Base-by-base conservation (phyloP, 352 stramenopile species). In the Phytophthora megakarya region DNA sequence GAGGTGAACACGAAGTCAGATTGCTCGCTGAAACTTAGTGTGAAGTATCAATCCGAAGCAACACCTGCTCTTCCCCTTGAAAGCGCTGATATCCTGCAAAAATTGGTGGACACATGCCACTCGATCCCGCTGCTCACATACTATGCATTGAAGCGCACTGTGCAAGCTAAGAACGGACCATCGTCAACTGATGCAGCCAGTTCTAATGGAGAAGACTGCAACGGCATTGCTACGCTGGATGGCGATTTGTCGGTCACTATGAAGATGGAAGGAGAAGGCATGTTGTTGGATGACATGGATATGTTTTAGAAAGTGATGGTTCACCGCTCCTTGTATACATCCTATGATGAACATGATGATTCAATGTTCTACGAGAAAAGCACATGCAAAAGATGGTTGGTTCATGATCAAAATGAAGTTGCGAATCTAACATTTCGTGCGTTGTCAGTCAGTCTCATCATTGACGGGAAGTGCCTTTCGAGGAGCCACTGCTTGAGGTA, bases 231-330 rank as follows among this genome's bases (percentile, higher is more conserved):
- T 11, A 81, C 81, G 26, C 65, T 95, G 25, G 84, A 95, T 40
- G 83, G 88, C 18, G 82, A 89, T 21, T 54, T 95, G 32, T 78
- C 78, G 1, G 80, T 82, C 8, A 72, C 84, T 5, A 92, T 95
- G 77, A 95, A 95, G 65, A 78, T 95, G 51, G 86, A 95, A 35
- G 84, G 84, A 32, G 86, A 90, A 49, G 81, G 87, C 53, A 92
- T 92, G 77, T 73, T 95, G 30, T 64, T 95, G 66, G 86, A 93
- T 52, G 86, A 95, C 51, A 95, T 95, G 80, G 81, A 80, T 58
- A 89, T 95, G 60, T 95, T 91, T 61, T 95, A 81, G 70, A 73
- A 55, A 60, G 30, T 19, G 22, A 23, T 23, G 58, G 16, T 33
- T 61, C 33, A 23, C 28, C 8, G 26, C 15, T 32, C 9, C 26